phyloP scores from a whole-genome alignment of 495 filamentous ascomycete species.

The Mytilinidion resinicola region DNA sequence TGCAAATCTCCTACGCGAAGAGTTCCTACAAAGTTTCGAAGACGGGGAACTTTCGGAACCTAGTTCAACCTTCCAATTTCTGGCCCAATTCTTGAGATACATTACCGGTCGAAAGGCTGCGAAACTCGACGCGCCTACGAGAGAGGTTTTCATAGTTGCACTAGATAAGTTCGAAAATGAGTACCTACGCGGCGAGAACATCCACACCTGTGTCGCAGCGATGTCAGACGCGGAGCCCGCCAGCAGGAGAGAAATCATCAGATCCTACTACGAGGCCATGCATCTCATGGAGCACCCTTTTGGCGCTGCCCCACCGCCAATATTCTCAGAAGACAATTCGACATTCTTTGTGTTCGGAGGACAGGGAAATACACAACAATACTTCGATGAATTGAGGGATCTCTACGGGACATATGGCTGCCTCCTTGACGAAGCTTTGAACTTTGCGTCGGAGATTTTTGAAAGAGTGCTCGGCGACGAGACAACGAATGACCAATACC shows the following conservation, averaged over 20 bases:
- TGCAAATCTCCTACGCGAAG: constrained; percentile 4
- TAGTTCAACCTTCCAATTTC: constrained; percentile 6
- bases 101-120: constrained; percentile 6
- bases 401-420: constrained; percentile 13
- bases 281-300: constrained; percentile 12
- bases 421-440: constrained; percentile 9
- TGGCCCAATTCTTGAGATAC: constrained; percentile 10
- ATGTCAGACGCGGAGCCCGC: background rate
- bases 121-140: background rate
- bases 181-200: constrained; percentile 5
- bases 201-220: constrained; percentile 10
- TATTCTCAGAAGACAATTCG: constrained; percentile 2
- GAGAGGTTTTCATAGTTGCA: constrained; percentile 6
- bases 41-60: constrained; percentile 1
- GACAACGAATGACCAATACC: constrained; percentile 5
- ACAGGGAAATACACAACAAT: constrained; percentile 19
- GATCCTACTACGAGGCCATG: constrained; percentile 14
- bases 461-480: constrained; percentile 9
- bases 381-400: constrained; percentile 14
- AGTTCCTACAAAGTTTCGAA: constrained; percentile 6
- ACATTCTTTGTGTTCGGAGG: constrained; percentile 19
- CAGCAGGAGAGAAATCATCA: constrained; percentile 11
- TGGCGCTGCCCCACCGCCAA: constrained; percentile 2
- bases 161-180: constrained; percentile 8
- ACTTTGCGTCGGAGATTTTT: constrained; percentile 13